Conservation (phyloP, 768 basidiomycete species). For the Boletus subcaerulescens region DNA sequence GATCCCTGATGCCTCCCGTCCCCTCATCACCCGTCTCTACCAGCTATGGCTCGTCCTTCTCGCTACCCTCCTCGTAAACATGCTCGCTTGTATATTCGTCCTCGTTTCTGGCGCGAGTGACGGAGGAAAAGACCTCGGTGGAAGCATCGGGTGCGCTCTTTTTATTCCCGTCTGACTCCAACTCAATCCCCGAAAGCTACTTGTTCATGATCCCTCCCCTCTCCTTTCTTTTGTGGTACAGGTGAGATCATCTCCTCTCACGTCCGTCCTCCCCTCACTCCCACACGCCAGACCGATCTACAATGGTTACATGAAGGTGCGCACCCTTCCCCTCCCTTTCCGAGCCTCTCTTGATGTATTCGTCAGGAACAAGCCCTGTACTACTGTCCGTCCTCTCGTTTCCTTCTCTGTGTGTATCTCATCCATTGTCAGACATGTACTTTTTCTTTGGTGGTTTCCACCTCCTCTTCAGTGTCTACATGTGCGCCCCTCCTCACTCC, state of each 20-base stretch:
- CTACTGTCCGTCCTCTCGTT: constrained; percentile 63
- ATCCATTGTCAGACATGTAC: constrained; percentile 69
- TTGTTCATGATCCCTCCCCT: constrained; percentile 69
- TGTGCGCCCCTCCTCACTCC: constrained; percentile 46
- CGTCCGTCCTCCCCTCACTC: constrained; percentile 10
- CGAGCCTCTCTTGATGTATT: constrained; percentile 18
- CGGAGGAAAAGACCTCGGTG: constrained; percentile 77
- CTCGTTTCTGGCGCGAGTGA: constrained; percentile 73
- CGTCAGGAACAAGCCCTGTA: constrained; percentile 87
- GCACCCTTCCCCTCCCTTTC: constrained; percentile 24
- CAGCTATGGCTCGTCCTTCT: constrained; percentile 92
- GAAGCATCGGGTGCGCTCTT: constrained; percentile 68
- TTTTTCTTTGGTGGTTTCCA: constrained; percentile 98
- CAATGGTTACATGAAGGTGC: constrained; percentile 95
- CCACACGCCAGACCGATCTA: constrained; percentile 73
- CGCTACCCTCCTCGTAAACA: constrained; percentile 80
- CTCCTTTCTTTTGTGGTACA: constrained; percentile 95
- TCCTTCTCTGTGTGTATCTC: constrained; percentile 2
- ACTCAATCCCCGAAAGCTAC: constrained; percentile 49
- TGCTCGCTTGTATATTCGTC: constrained; percentile 86
- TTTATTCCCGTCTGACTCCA: constrained; percentile 14
- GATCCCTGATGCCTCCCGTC: constrained; percentile 77
- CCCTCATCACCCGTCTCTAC: constrained; percentile 82
- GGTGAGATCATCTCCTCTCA: constrained; percentile 46
- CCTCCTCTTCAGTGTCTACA: constrained; percentile 88